Evolutionary conservation across 202 grass and related monocot species (phyloP).

Genomic region (Miscanthus sacchariflorus): DNA sequence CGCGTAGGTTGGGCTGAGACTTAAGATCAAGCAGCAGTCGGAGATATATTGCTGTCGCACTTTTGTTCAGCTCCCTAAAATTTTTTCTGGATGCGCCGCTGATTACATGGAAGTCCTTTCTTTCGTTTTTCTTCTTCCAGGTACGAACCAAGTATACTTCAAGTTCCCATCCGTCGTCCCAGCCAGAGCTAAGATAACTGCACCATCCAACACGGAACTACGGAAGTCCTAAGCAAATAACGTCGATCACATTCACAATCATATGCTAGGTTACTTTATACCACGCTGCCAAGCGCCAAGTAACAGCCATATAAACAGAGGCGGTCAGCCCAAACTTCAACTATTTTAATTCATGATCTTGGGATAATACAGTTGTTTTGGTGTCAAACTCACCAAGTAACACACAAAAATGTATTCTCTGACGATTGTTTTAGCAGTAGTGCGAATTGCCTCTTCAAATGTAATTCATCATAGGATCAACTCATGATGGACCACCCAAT

Average conservation of each 20-base stretch:
- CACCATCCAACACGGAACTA: not conserved
- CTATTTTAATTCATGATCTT: conserved; percentile 12
- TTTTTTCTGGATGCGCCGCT: too few species aligned
- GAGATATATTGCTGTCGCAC: too few species aligned
- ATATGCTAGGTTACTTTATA: not conserved
- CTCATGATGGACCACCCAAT: too few species aligned
- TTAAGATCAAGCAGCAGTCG: too few species aligned
- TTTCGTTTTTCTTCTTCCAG: not conserved
- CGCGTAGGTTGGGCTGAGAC: too few species aligned
- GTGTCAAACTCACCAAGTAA: not conserved
- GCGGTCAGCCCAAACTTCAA: not conserved
- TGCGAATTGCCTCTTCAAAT: too few species aligned
- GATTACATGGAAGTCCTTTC: too few species aligned
- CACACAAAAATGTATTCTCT: not conserved
- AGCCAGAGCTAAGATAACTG: not conserved
- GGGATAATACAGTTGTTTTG: not conserved
- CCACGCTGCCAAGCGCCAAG: not conserved
- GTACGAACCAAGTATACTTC: not conserved
- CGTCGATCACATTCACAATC: not conserved
- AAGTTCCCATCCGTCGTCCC: too few species aligned
- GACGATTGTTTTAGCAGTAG: too few species aligned
- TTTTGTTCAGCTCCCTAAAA: too few species aligned
- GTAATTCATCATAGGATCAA: too few species aligned
- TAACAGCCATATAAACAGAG: not conserved
- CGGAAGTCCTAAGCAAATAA: not conserved